These are phyloP conservation scores for Zymoseptoria brevis DNA, from an alignment of 2,329 filamentous ascomycete genomes.

Conservation along the genomic window DNA sequence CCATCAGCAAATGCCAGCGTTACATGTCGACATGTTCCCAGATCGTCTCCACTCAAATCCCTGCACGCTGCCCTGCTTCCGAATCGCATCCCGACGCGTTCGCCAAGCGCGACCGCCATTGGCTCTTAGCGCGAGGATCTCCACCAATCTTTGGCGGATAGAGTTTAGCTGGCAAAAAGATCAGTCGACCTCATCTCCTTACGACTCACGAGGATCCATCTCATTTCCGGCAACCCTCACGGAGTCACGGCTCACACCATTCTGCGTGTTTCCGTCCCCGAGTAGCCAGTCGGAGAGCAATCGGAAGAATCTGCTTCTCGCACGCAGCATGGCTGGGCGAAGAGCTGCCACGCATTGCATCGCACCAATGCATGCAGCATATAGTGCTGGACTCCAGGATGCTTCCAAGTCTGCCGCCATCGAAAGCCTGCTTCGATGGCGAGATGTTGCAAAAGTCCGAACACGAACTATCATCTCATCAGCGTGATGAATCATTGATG, in stretches of 20 bases:
- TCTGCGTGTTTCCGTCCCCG: background rate
- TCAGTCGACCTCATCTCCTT: background rate
- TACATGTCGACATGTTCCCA: background rate
- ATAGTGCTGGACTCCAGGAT: background rate
- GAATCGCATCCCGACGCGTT: background rate
- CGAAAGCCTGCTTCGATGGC: background rate
- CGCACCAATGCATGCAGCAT: background rate
- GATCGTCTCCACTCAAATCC: background rate
- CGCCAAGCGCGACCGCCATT: background rate
- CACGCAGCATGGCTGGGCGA: background rate
- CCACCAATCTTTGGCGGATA: background rate
- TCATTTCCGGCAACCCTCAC: background rate
- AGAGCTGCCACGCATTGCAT: background rate
- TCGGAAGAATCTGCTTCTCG: background rate
- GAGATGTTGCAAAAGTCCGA: background rate
- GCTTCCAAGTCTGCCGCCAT: background rate
- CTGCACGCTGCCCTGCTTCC: background rate
- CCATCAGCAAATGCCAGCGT: background rate
- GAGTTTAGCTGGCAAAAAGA: background rate
- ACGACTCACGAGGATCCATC: background rate
- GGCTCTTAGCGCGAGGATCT: background rate
- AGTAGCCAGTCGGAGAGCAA: background rate
- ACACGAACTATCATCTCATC: background rate
- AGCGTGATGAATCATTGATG: no score
- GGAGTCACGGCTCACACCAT: background rate